Evolutionary conservation across 1,139 yeast genomes (phyloP), one percentile per base, ranked within the genome.

Genomic region (Yarrowia galli): DNA sequence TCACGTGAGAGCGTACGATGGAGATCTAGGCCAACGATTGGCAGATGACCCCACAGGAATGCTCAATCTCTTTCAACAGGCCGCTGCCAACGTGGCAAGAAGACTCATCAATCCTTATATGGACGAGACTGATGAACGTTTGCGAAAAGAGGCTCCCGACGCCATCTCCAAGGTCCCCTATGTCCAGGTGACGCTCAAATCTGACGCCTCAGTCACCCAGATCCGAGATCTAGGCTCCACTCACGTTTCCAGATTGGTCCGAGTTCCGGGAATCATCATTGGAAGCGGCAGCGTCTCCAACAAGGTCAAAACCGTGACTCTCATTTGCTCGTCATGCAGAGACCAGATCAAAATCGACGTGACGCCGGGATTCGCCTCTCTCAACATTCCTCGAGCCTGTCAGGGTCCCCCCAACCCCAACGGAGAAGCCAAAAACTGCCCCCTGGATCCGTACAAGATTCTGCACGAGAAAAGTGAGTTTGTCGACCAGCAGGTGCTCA

Each of bases 391-490:
- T 2, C 86, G 87, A 58, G 80, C 79, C 54, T 96, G 99, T 79
- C 80, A 79, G 43, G 81, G 86, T 1, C 80, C 79, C 2, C 85
- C 76, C 1, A 75, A 75, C 3, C 89, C 89, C 8, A 85, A 87
- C 67, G 89, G 87, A 69, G 83, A 86, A 61, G 84, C 83, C 71
- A 87, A 87, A 67, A 70, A 68, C 36, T 92, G 98, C 79, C 97
- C 97, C 3, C 85, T 88, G 22, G 97, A 95, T 73, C 99, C 99
- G 1, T 96, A 92, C 74, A 87, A 91, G 46, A 90, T 96, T 70
- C 95, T 92, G 49, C 99, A 95, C 77, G 98, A 95, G 76, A 91
- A 92, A 75, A 92, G 98, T 0, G 82, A 86, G 20, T 96, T 93
- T 76, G 89, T 95, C 69, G 99, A 96, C 78, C 98, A 96, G 77